Conservation (phyloP, 2,329 filamentous ascomycete genomes). For the Lachnellula hyalina region DNA sequence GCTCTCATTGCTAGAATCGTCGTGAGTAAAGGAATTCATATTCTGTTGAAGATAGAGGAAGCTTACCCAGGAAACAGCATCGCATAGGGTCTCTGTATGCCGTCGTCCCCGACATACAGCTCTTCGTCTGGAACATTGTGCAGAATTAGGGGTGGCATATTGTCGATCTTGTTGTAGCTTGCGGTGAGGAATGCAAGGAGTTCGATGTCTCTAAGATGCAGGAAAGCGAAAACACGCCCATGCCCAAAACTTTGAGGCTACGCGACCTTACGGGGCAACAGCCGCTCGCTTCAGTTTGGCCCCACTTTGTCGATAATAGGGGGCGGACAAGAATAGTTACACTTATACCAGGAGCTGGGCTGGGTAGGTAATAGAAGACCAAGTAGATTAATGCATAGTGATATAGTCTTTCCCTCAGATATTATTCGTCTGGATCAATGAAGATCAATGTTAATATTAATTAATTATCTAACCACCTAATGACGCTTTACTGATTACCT, state of each 20-base stretch:
- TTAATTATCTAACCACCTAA: too few relatives aligned
- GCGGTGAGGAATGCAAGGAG: background rate
- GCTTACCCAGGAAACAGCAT: conserved; percentile 60
- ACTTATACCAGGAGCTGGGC: too few relatives aligned
- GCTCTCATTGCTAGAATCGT: conserved; percentile 44
- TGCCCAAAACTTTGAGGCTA: conserved; percentile 3
- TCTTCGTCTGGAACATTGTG: conserved; percentile 66
- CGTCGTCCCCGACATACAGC: conserved; percentile 60
- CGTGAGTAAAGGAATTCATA: conserved; percentile 10
- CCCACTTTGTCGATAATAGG: background rate
- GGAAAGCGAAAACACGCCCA: background rate
- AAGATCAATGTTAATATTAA: too few relatives aligned
- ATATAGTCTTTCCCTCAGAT: too few relatives aligned
- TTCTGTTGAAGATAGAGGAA: conserved; percentile 3
- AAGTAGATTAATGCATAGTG: too few relatives aligned
- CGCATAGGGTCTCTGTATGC: conserved; percentile 59
- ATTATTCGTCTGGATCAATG: too few relatives aligned
- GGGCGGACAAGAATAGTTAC: too few relatives aligned
- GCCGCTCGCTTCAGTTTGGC: background rate
- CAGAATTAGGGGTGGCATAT: conserved; percentile 60
- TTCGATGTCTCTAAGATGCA: background rate
- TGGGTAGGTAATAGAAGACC: too few relatives aligned
- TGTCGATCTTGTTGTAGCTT: conserved; percentile 2
- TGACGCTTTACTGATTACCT: too few relatives aligned
- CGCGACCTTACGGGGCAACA: conserved; percentile 1